These are phyloP conservation scores for Stagonosporopsis chrysanthemi DNA, from an alignment of 2,329 filamentous ascomycete species.

Conservation along the genomic window DNA sequence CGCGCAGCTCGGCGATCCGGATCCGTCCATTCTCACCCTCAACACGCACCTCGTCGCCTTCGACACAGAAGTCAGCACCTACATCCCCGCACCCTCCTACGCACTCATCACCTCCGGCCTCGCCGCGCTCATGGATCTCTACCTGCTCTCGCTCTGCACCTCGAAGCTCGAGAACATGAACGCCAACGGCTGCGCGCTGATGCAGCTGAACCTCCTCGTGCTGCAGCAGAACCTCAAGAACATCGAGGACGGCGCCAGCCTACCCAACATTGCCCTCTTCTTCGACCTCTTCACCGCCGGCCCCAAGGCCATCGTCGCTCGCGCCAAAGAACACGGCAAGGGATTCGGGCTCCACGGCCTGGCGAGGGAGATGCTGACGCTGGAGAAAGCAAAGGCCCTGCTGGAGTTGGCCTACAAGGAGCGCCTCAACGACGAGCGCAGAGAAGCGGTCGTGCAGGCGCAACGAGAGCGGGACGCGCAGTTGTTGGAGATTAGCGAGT, in stretches of 20 bases:
- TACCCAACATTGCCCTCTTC: conserved; percentile 71
- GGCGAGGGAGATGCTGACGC: conserved; percentile 42
- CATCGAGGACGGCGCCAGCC: conserved; percentile 74
- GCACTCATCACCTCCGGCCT: conserved; percentile 79
- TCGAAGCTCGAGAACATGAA: conserved; percentile 84
- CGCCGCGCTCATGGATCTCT: conserved; percentile 77
- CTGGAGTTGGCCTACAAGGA: conserved; percentile 52
- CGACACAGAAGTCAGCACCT: conserved; percentile 79
- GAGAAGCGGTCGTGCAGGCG: conserved; percentile 70
- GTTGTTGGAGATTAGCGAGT: conserved; percentile 73
- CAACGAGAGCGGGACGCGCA: conserved; percentile 75
- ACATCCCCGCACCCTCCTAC: conserved; percentile 73
- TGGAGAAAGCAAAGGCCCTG: conserved; percentile 52
- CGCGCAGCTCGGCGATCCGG: conserved; percentile 77
- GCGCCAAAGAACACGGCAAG: conserved; percentile 60
- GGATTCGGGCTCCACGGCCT: conserved; percentile 38
- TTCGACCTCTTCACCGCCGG: conserved; percentile 73
- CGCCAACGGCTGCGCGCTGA: conserved; percentile 77
- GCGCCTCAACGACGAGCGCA: conserved; percentile 68
- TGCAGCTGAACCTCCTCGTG: conserved; percentile 93
- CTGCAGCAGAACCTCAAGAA: conserved; percentile 97
- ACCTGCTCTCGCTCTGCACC: conserved; percentile 71
- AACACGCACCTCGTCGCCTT: conserved; percentile 86
- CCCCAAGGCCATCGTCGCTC: conserved; percentile 68
- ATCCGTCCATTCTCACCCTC: conserved; percentile 80